Percentiles rank a stretch among this genome's conserved stretches.
Evolutionary conservation across 208 protist genomes (phyloP).

Genomic region (Acanthamoeba royreba): DNA sequence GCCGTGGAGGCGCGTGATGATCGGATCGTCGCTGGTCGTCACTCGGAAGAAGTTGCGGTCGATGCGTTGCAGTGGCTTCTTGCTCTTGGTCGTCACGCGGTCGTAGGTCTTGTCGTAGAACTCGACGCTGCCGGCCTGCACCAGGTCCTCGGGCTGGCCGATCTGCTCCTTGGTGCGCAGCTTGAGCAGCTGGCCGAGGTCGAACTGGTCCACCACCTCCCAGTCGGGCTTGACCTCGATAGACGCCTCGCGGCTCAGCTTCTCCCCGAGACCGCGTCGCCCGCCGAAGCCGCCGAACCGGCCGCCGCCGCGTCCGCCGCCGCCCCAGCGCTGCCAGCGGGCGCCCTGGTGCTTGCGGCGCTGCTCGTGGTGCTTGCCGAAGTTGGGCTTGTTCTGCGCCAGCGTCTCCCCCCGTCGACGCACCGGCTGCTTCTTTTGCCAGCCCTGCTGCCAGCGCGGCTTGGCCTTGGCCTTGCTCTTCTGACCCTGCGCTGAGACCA

Average conservation of each 20-base stretch:
- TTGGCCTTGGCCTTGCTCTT: slow-evolving; percentile 1
- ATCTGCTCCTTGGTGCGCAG: neutral
- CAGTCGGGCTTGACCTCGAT: slow-evolving; percentile 69
- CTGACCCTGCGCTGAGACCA: neutral
- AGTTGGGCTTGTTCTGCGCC: slow-evolving; percentile 38
- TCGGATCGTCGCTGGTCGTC: slow-evolving; percentile 31
- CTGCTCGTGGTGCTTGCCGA: slow-evolving; percentile 31
- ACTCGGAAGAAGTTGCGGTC: neutral
- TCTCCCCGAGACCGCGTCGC: neutral
- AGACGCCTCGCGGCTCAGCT: slow-evolving; percentile 54
- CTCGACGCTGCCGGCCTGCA: neutral
- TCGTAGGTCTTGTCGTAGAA: slow-evolving; percentile 45
- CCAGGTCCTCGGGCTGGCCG: neutral
- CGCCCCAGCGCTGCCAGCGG: slow-evolving; percentile 24
- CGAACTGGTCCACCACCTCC: slow-evolving; percentile 69
- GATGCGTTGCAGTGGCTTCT: slow-evolving; percentile 20
- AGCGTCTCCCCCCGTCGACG: neutral
- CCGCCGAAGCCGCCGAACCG: neutral
- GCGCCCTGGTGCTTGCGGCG: neutral
- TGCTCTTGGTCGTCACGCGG: slow-evolving; percentile 31
- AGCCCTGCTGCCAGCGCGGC: neutral
- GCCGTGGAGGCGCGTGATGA: slow-evolving; percentile 47
- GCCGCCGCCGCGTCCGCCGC: neutral
- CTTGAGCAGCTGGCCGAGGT: slow-evolving; percentile 64
- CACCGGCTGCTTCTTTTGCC: neutral